A percentile compares a stretch with the other conserved stretches of the same genome.
These are phyloP conservation scores for Rosa multiflora DNA, from an alignment of 306 rosid genomes.

Conservation along the genomic window DNA sequence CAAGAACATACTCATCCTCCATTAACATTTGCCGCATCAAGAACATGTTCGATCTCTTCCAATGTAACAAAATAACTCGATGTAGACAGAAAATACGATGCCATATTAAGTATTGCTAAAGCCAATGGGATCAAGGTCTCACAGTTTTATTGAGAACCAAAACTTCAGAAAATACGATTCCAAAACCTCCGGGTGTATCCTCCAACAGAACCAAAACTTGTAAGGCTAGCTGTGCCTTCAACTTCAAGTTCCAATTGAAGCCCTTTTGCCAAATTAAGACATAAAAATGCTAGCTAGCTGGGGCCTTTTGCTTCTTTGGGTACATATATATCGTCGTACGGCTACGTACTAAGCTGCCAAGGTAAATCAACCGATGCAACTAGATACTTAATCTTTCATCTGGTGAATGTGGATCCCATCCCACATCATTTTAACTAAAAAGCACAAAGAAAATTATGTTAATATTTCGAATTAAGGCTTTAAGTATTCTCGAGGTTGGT, in stretches of 20 bases:
- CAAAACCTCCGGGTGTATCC: background rate
- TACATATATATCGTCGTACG: conserved; percentile 40
- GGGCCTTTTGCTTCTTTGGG: conserved; percentile 32
- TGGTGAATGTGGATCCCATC: conserved; percentile 45
- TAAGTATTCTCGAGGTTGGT: conserved; percentile 64
- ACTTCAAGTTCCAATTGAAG: background rate
- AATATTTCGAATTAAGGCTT: conserved; percentile 19
- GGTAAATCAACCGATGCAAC: conserved; percentile 29
- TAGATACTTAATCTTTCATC: conserved; percentile 14
- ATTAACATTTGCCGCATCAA: background rate
- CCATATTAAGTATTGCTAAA: background rate
- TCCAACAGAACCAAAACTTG: background rate
- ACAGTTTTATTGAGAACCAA: background rate
- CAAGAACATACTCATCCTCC: background rate
- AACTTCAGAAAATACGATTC: background rate
- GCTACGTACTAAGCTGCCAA: conserved; percentile 37
- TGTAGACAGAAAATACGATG: background rate
- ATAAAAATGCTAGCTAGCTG: conserved; percentile 19
- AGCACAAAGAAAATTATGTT: conserved; percentile 9
- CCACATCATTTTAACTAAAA: background rate
- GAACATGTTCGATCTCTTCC: background rate
- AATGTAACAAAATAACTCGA: background rate
- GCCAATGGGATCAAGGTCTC: background rate
- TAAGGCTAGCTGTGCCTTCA: conserved; percentile 2
- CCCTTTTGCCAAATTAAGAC: conserved; percentile 38